phyloP scores from a whole-genome alignment of 192 early-diverging fungal species.

The Neocallimastix lanati region DNA sequence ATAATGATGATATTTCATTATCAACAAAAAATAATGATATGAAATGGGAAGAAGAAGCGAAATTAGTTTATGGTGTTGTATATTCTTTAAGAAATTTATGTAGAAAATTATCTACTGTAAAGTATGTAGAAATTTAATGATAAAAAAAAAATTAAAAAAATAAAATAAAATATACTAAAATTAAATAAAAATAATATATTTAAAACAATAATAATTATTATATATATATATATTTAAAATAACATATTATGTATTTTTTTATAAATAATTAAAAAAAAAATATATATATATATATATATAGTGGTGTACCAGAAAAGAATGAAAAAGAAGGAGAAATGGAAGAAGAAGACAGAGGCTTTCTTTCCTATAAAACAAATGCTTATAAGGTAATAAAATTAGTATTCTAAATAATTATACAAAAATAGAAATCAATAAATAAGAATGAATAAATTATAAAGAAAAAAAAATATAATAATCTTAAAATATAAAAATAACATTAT shows the following conservation, averaged over 20 bases:
- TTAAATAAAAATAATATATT: too few species aligned
- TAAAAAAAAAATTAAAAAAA: too few species aligned
- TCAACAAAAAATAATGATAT: constrained; percentile 15
- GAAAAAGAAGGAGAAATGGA: not conserved
- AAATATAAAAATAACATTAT: too few species aligned
- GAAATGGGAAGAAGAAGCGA: constrained; percentile 65
- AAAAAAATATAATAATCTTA: too few species aligned
- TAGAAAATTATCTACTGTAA: constrained; percentile 23
- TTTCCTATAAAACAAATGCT: not conserved
- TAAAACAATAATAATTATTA: too few species aligned
- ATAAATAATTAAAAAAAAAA: too few species aligned
- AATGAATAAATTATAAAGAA: too few species aligned
- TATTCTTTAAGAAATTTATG: constrained; percentile 77
- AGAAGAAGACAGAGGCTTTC: not conserved
- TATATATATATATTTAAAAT: too few species aligned
- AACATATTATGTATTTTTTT: too few species aligned
- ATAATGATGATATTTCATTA: constrained; percentile 1
- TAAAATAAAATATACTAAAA: too few species aligned
- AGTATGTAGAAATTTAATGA: not conserved
- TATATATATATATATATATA: too few species aligned
- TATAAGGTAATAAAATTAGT: not conserved
- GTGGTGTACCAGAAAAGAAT: not conserved
- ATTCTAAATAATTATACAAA: not conserved
- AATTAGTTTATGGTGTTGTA: constrained; percentile 91
- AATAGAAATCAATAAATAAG: too few species aligned